Evolutionary conservation across 2,329 filamentous ascomycete genomes (phyloP), one percentile per base, ranked within the genome.

Genomic region (Aspergillus chevalieri): DNA sequence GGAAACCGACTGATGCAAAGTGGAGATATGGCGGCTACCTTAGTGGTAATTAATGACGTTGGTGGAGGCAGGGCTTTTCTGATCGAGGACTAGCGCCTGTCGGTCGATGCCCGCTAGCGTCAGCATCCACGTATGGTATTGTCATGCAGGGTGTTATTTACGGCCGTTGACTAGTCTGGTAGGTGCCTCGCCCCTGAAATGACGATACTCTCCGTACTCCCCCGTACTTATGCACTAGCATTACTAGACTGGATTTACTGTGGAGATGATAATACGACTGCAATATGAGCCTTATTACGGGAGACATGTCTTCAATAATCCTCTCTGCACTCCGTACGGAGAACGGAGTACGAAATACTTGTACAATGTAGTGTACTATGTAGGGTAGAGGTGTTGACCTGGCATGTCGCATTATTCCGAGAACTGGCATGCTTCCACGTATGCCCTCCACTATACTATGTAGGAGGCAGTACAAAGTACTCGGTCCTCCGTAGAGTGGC

Each of bases 71-170:
- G 12, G 17, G 26, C 41, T 43, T 30, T 30, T 30, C 10, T 30
- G 10, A 43, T 14, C 19, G 19, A 14, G 21, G 21, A 43, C 14
- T 21, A 47, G 44, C 50, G 43, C 43, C 46, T 46, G 30, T 48
- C 50, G 44, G 50, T 47, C 48, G 46, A 51, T 45, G 49, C 44
- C 51, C 44, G 51, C 43, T 43, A 43, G 41, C 41, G 41, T 43
- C 41, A 21, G 34, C n/a, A 15, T 38, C 34, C 17, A 19, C 3
- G 17, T 38, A 38, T n/a, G 14, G 34, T 19, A 17, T 38, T 19
- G 34, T 30, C 26, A 30, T 30, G 10, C 26, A 30, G 26, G 26
- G 26, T 30, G 26, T 30, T 12, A 12, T 30, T 38, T 38, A 17
- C 34, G n/a, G 5, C 34, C n/a, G 34, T 38, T 38, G n/a, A 38